Evolutionary conservation across 192 early-diverging fungal species (phyloP).

Genomic region (Coemansia sp.): DNA sequence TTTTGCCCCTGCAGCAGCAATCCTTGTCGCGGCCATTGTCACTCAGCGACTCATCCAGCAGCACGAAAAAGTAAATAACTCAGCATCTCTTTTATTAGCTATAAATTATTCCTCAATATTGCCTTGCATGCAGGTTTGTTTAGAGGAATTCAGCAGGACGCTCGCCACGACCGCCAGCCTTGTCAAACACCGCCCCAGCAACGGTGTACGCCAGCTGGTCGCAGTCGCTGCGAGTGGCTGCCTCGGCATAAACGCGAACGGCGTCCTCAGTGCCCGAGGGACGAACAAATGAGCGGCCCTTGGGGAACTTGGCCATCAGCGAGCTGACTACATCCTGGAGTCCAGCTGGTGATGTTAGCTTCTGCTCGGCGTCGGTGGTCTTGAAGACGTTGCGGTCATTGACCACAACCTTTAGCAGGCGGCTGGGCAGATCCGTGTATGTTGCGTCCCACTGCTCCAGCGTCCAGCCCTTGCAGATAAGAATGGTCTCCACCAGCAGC

Average conservation of each 20-base stretch:
- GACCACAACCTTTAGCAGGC: constrained; percentile 95
- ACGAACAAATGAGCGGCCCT: constrained; percentile 93
- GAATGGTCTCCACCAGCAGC: constrained; percentile 89
- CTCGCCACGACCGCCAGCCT: constrained; percentile 85
- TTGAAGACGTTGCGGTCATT: constrained; percentile 82
- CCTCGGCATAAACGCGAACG: constrained; percentile 98
- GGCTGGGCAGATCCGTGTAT: constrained; percentile 93
- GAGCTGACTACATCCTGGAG: constrained; percentile 84
- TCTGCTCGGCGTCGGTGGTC: constrained; percentile 95
- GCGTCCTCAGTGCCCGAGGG: constrained; percentile 99
- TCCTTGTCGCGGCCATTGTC: not conserved
- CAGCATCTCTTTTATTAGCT: not conserved
- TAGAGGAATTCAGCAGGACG: constrained; percentile 62
- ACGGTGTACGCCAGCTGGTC: constrained; percentile 85
- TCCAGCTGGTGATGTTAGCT: constrained; percentile 79
- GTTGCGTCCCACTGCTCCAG: constrained; percentile 86
- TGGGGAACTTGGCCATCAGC: constrained; percentile 76
- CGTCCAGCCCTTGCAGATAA: constrained; percentile 78
- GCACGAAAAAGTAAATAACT: constrained; percentile 5
- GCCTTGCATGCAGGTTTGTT: too few species aligned
- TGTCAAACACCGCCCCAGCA: constrained; percentile 89
- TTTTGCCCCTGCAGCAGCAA: not conserved
- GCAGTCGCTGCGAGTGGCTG: constrained; percentile 84
- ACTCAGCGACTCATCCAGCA: constrained; percentile 2
- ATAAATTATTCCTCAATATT: not conserved